phyloP scores from a whole-genome alignment of 208 protist species.

The Leishmania turanica region DNA sequence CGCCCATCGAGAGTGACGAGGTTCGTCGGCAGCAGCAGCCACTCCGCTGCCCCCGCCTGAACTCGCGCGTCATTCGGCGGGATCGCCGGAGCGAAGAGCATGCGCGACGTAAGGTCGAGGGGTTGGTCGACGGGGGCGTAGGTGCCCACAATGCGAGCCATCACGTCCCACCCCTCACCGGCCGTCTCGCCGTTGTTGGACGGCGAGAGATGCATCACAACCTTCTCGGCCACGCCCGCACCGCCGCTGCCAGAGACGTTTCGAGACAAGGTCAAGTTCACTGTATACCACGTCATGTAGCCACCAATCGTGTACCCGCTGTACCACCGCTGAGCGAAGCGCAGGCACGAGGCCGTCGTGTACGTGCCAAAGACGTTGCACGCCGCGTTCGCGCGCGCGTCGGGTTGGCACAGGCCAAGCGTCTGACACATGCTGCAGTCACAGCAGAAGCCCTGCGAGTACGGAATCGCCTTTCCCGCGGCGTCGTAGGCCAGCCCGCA shows the following conservation, averaged over 20 bases:
- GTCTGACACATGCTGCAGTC: slow-evolving; percentile 68
- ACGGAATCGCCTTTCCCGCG: slow-evolving; percentile 50
- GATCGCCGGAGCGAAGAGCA: slow-evolving; percentile 75
- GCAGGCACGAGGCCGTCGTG: slow-evolving; percentile 80
- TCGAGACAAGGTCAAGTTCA: slow-evolving; percentile 56
- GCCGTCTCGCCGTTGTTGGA: slow-evolving; percentile 37
- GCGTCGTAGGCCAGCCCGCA: slow-evolving; percentile 66
- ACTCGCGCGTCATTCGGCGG: slow-evolving; percentile 45
- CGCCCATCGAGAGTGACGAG: slow-evolving; percentile 73
- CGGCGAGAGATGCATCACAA: slow-evolving; percentile 55
- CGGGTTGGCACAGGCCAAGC: slow-evolving; percentile 59
- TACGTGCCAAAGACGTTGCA: slow-evolving; percentile 69
- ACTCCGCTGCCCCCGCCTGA: slow-evolving; percentile 59
- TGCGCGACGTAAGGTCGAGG: slow-evolving; percentile 53
- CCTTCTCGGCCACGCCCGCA: not conserved
- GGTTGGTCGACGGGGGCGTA: slow-evolving; percentile 58
- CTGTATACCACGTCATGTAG: slow-evolving; percentile 56
- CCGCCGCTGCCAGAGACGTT: slow-evolving; percentile 19
- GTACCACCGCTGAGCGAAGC: slow-evolving; percentile 80
- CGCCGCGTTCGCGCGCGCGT: slow-evolving; percentile 45
- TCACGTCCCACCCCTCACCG: slow-evolving; percentile 38
- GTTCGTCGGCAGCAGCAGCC: slow-evolving; percentile 69
- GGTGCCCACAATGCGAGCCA: slow-evolving; percentile 73
- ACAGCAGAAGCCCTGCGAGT: slow-evolving; percentile 91
- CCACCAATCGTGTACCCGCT: slow-evolving; percentile 77